Evolutionary conservation across 1,139 yeast genomes (phyloP).

Genomic region (Lodderomyces jiufengensis): DNA sequence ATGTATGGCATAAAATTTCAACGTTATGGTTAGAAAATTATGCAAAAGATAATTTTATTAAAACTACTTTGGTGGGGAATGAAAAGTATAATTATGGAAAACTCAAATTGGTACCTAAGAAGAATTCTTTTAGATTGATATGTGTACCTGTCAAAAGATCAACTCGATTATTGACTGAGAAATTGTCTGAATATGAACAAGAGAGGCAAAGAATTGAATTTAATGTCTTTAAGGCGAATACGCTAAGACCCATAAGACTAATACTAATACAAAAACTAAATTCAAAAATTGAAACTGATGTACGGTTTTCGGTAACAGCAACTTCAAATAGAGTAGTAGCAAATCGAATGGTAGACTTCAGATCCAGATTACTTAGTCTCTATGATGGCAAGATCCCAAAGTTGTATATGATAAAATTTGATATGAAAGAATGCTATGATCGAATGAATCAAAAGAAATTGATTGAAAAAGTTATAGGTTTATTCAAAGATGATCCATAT

Average conservation of each 20-base stretch:
- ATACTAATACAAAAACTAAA: constrained; percentile 13
- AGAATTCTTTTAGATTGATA: constrained; percentile 53
- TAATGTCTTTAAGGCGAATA: constrained; percentile 16
- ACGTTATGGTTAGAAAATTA: constrained; percentile 40
- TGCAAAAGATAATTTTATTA: constrained; percentile 25
- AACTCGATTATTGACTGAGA: constrained; percentile 9
- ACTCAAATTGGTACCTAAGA: constrained; percentile 53
- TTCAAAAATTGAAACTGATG: constrained; percentile 15
- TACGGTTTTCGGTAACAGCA: constrained; percentile 15
- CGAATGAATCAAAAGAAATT: constrained; percentile 56
- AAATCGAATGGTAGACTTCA: constrained; percentile 15
- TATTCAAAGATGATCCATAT: constrained; percentile 21
- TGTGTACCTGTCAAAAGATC: constrained; percentile 48
- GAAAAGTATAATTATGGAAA: constrained; percentile 29
- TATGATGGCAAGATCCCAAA: constrained; percentile 26
- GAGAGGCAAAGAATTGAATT: constrained; percentile 17
- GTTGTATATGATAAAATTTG: constrained; percentile 65
- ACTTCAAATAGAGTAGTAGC: constrained; percentile 28
- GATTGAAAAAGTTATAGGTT: constrained; percentile 24
- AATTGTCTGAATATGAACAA: constrained; percentile 4
- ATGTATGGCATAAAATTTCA: constrained; percentile 52
- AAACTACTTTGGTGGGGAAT: constrained; percentile 8
- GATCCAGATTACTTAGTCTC: constrained; percentile 15
- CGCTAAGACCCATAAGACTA: constrained; percentile 23
- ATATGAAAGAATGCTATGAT: constrained; percentile 78